Evolutionary conservation across 1,139 yeast species (phyloP).

Genomic region (Geotrichum fermentans): DNA sequence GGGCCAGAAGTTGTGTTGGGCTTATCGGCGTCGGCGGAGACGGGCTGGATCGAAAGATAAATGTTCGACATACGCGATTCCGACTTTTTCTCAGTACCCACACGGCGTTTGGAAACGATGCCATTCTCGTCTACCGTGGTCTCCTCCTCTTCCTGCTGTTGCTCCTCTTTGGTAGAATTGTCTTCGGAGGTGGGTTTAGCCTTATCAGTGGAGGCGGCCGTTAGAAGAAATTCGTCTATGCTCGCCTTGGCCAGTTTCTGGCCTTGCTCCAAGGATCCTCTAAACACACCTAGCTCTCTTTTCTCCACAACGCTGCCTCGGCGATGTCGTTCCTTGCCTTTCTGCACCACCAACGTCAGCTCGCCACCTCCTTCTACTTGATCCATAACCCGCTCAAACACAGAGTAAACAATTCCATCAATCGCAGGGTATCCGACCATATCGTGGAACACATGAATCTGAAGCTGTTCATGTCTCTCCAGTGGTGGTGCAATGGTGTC

Average conservation of each 20-base stretch:
- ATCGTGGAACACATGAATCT: conserved; percentile 80
- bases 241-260: conserved; percentile 85
- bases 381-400: conserved; percentile 76
- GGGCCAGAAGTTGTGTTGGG: conserved; percentile 37
- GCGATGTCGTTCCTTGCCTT: conserved; percentile 40
- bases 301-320: conserved; percentile 36
- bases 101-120: conserved; percentile 56
- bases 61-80: conserved; percentile 51
- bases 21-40: conserved; percentile 36
- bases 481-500: conserved; percentile 54
- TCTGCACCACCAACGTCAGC: conserved; percentile 47
- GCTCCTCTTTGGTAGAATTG: conserved; percentile 14
- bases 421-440: conserved; percentile 66
- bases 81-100: conserved; percentile 59
- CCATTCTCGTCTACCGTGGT: conserved; percentile 21
- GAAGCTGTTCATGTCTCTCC: conserved; percentile 63
- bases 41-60: conserved; percentile 76
- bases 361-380: conserved; percentile 87
- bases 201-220: conserved; percentile 31
- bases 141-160: conserved; percentile 2
- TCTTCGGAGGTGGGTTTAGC: conserved; percentile 31
- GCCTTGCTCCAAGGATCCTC: conserved; percentile 79
- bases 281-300: conserved; percentile 61
- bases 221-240: conserved; percentile 56
- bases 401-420: conserved; percentile 58